Conservation (phyloP, 768 basidiomycete species). For the Gloeostereum incarnatum region DNA sequence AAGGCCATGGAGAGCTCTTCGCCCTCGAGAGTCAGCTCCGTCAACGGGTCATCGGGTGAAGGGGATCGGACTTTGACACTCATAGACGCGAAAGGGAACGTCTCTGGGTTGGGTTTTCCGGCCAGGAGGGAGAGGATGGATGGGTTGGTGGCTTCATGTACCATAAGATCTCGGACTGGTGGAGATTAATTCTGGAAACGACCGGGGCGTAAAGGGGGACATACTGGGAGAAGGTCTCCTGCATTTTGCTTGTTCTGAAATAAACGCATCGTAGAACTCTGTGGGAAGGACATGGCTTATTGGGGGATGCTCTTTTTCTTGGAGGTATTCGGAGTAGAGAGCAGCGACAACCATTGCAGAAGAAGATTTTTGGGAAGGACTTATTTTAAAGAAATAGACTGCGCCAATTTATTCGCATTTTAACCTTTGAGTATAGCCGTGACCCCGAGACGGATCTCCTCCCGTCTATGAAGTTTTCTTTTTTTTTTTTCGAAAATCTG, state of each 20-base stretch:
- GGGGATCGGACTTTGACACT: constrained; percentile 52
- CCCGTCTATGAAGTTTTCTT: too few relatives aligned
- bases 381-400: too few relatives aligned
- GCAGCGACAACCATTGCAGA: too few relatives aligned
- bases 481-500: too few relatives aligned
- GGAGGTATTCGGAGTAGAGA: too few relatives aligned
- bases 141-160: constrained; percentile 67
- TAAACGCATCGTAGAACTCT: not conserved
- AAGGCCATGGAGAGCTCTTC: constrained; percentile 57
- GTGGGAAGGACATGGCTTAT: too few relatives aligned
- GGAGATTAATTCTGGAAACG: not conserved
- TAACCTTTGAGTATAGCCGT: too few relatives aligned
- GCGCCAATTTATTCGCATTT: too few relatives aligned
- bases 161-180: constrained; percentile 60
- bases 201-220: not conserved
- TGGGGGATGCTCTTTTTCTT: too few relatives aligned
- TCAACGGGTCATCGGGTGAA: constrained; percentile 26
- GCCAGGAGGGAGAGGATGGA: constrained; percentile 77
- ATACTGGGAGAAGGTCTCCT: constrained; percentile 3
- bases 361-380: too few relatives aligned
- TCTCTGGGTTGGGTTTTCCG: constrained; percentile 81
- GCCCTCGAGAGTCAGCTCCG: constrained; percentile 41
- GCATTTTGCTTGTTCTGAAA: constrained; percentile 1
- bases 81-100: constrained; percentile 84
- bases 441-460: too few relatives aligned